Percentiles rank a stretch among this genome's conserved stretches.
Conservation (phyloP, 2,329 filamentous ascomycete species). For the Trichoderma semiorbis region DNA sequence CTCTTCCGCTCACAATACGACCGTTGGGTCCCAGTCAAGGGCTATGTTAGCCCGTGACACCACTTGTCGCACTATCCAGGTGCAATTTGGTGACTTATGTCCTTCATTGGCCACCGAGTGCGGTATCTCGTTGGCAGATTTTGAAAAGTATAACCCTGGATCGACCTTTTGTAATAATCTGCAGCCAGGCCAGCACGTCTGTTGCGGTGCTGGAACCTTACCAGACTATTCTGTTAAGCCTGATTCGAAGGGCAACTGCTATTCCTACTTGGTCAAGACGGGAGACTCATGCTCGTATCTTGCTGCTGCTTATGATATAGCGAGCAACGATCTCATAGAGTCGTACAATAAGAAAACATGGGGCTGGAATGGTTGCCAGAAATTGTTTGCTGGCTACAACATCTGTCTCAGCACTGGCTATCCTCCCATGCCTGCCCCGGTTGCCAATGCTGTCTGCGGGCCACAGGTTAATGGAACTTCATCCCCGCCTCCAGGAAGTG, state of each 20-base stretch:
- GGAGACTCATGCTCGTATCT: not conserved
- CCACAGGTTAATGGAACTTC: conserved; percentile 31
- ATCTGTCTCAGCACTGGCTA: conserved; percentile 36
- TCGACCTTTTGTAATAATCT: not conserved
- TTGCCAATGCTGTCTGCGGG: conserved; percentile 33
- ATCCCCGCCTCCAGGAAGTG: conserved; percentile 23
- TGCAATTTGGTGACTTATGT: conserved; percentile 25
- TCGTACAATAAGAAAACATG: conserved; percentile 29
- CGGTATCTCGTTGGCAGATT: conserved; percentile 23
- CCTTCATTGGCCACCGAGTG: conserved; percentile 25
- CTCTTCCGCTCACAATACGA: not conserved
- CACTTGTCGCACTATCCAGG: not conserved
- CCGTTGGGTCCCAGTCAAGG: not conserved
- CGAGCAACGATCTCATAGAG: not conserved
- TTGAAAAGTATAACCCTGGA: conserved; percentile 27
- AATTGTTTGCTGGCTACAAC: conserved; percentile 24
- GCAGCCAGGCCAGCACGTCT: not conserved
- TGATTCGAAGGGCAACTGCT: not conserved
- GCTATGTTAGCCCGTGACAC: not conserved
- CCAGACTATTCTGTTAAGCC: not conserved
- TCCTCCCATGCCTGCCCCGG: conserved; percentile 32
- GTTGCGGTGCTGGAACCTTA: not conserved
- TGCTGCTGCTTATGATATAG: not conserved
- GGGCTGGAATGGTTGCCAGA: conserved; percentile 29
- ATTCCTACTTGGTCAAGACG: not conserved